Evolutionary conservation across 2,329 filamentous ascomycete species (phyloP), one percentile per base, ranked within the genome.

Genomic region (Fusarium sp.): DNA sequence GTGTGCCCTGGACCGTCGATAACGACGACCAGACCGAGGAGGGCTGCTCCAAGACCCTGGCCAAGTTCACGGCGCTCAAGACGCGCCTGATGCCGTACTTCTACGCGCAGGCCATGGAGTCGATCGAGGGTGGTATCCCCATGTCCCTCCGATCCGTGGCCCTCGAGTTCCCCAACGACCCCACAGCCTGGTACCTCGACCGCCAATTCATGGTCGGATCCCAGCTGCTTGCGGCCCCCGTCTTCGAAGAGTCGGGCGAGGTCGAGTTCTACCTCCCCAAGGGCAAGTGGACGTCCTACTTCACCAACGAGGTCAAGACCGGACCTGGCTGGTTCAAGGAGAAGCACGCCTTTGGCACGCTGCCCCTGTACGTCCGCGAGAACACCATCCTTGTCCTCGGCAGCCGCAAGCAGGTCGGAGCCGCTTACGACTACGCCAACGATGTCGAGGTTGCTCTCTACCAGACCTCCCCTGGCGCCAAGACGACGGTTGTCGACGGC

Each of bases 1-100:
- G 92, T 20, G 92, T 94, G n/a, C 92, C 92, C 3, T 94, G 92
- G 92, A 88, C 90, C 50, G 90, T 94, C 69, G 92, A 93, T 75
- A 82, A 88, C 68, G 91, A 93, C 58, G 91, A 91, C 82, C 78
- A 85, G 75, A 81, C 87, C 64, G 85, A 89, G 64, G 78, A 89
- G 81, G 82, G 86, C 8, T 93, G 77, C 83, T 93, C 80, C 75
- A 86, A 77, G 47, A 86, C 85, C 1, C 81, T 88, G 22, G 82
- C 86, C 13, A 81, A 80, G 72, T 88, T 86, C 85, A 85, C 86
- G 6, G 81, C 82, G 80, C 82, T 88, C 45, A 89, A 89, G 82
- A 85, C 83, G 13, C 81, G 87, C 5, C 80, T 89, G 65, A 88
- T 89, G 87, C 87, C 87, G 5, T 88, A 89, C 69, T 79, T 89